Conservation (phyloP, 352 stramenopile species). For the Phytophthora idaei region DNA sequence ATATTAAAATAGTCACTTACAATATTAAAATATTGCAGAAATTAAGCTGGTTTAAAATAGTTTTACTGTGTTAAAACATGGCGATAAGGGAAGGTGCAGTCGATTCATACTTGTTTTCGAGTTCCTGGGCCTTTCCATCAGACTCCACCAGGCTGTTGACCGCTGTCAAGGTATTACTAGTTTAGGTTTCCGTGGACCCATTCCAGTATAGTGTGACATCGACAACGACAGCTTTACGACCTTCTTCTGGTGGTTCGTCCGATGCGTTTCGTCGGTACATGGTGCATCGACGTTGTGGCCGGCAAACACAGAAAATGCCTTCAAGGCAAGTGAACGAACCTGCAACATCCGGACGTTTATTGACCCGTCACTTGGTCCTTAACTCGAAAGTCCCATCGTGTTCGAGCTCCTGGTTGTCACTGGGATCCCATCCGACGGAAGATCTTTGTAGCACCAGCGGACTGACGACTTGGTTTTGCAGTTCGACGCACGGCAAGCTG, state of each 20-base stretch:
- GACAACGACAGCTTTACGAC: background rate
- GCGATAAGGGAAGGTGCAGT: no score
- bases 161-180: background rate
- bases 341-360: constrained; percentile 12
- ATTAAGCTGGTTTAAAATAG: no score
- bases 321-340: background rate
- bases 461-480: constrained; percentile 25
- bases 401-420: constrained; percentile 17
- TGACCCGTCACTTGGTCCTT: constrained; percentile 12
- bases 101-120: no score
- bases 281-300: background rate
- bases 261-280: no score
- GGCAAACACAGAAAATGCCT: background rate
- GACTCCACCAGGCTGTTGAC: no score
- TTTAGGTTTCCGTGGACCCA: no score
- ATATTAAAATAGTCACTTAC: no score
- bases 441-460: constrained; percentile 15
- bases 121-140: no score
- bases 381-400: constrained; percentile 23
- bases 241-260: background rate
- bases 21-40: no score
- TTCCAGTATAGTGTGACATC: background rate
- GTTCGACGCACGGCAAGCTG: constrained; percentile 2
- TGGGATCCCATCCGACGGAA: constrained; percentile 18
- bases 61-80: no score